These are phyloP conservation scores for Pyrenochaeta sp. DNA, from an alignment of 2,329 filamentous ascomycete species.

Conservation along the genomic window DNA sequence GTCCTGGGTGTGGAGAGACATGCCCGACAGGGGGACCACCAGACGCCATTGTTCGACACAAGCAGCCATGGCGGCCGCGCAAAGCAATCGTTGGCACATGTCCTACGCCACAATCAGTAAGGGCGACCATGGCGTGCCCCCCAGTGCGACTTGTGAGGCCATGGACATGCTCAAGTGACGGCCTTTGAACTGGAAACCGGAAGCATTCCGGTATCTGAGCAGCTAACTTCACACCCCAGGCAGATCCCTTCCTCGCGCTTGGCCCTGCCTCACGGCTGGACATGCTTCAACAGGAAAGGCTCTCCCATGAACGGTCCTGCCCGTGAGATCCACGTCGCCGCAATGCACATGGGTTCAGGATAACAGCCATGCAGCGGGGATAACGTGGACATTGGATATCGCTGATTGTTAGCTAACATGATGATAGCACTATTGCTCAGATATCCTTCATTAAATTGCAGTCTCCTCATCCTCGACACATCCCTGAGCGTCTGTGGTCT, in stretches of 20 bases:
- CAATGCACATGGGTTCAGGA: slow-evolving; percentile 1
- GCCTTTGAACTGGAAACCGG: background rate
- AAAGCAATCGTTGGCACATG: background rate
- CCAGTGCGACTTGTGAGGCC: too few relatives aligned
- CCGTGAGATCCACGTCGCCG: slow-evolving; percentile 3
- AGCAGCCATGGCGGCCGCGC: background rate
- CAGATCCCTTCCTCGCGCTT: slow-evolving; percentile 9
- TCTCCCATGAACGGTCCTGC: slow-evolving; percentile 9
- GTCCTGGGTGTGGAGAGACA: slow-evolving; percentile 7
- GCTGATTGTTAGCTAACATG: slow-evolving; percentile 1
- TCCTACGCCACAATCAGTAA: slow-evolving; percentile 1
- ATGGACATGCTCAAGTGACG: background rate
- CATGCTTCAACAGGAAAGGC: slow-evolving; percentile 19
- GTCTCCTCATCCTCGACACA: too few relatives aligned
- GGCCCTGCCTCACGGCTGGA: slow-evolving; percentile 15
- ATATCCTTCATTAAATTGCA: too few relatives aligned
- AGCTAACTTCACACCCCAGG: slow-evolving; percentile 6
- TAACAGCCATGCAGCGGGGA: slow-evolving; percentile 3
- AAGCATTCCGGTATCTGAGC: slow-evolving; percentile 12
- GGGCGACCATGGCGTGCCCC: background rate
- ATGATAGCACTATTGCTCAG: background rate
- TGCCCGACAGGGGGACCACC: slow-evolving; percentile 1
- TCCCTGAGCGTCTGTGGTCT: too few relatives aligned
- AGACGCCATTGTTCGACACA: background rate
- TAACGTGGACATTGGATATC: slow-evolving; percentile 4